Evolutionary conservation across 2,329 filamentous ascomycete genomes (phyloP).

Genomic region (Penicillium sp.): DNA sequence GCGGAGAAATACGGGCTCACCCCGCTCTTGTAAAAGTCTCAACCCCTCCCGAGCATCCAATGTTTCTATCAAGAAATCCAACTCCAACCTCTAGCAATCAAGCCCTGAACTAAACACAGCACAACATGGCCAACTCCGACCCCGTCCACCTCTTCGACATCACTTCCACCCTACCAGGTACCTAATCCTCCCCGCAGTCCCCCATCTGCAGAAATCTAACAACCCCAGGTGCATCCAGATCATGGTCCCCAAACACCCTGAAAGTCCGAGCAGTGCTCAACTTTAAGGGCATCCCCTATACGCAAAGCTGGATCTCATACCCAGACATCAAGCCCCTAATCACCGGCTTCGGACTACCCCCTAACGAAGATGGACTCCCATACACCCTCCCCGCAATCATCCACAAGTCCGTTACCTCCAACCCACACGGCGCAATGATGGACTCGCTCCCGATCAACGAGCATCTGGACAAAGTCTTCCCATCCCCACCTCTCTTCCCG

Average conservation of each 20-base stretch:
- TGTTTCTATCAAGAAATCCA: too few species aligned
- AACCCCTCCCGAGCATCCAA: too few species aligned
- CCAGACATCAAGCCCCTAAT: conserved; percentile 29
- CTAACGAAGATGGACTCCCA: conserved; percentile 11
- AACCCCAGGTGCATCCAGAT: conserved; percentile 24
- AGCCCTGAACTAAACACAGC: too few species aligned
- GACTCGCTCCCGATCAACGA: conserved; percentile 33
- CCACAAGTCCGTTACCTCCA: conserved; percentile 24
- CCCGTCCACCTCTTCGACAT: conserved; percentile 37
- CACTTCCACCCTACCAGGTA: conserved; percentile 27
- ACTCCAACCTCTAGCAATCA: too few species aligned
- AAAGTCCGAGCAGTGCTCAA: conserved; percentile 25
- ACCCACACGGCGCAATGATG: conserved; percentile 28
- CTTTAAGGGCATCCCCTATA: conserved; percentile 28
- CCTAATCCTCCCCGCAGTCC: background rate
- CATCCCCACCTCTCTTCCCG: conserved; percentile 30
- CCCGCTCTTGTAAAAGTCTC: background rate
- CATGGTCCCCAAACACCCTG: conserved; percentile 30
- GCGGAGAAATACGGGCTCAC: conserved; percentile 8
- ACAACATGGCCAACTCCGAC: conserved; percentile 20
- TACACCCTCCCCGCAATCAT: conserved; percentile 36
- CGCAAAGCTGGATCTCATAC: conserved; percentile 25
- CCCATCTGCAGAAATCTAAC: background rate
- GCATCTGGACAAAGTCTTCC: conserved; percentile 30
- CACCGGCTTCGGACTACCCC: conserved; percentile 20